These are phyloP conservation scores for Dendrobium officinale DNA, from an alignment of 106 monocot species.

Conservation along the genomic window DNA sequence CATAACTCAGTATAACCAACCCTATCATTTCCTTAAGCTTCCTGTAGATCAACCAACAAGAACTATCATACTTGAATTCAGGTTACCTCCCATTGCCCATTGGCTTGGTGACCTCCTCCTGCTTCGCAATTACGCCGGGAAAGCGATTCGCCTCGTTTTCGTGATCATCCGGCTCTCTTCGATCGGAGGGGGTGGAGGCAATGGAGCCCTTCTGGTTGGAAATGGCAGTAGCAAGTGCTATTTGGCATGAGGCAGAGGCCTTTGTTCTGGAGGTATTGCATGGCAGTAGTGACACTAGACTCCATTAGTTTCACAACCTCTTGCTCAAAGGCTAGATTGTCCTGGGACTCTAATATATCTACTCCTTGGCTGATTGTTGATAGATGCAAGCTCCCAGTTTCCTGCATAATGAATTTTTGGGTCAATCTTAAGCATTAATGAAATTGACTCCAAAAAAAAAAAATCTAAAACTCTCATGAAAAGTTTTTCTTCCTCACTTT, in stretches of 20 bases:
- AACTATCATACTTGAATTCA: neutral
- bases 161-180: conserved; percentile 11
- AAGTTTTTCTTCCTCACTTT: too few species aligned
- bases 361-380: conserved; percentile 21
- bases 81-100: neutral
- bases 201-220: conserved; percentile 49
- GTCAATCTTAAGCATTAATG: too few species aligned
- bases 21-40: neutral
- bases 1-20: neutral
- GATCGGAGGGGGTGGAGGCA: conserved; percentile 23
- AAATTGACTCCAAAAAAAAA: too few species aligned
- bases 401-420: conserved; percentile 20
- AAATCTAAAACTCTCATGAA: too few species aligned
- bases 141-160: neutral
- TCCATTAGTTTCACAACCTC: conserved; percentile 82
- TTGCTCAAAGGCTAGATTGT: conserved; percentile 48
- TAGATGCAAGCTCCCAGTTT: conserved; percentile 19
- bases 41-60: too few species aligned
- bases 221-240: conserved; percentile 77
- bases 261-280: conserved; percentile 81
- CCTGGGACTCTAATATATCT: conserved; percentile 28
- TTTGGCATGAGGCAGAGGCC: conserved; percentile 90
- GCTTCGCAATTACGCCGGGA: neutral
- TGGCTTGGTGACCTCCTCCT: neutral
- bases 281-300: conserved; percentile 55